Conservation (phyloP, 73 alveolate genomes). For the Paramecium sonneborni region DNA sequence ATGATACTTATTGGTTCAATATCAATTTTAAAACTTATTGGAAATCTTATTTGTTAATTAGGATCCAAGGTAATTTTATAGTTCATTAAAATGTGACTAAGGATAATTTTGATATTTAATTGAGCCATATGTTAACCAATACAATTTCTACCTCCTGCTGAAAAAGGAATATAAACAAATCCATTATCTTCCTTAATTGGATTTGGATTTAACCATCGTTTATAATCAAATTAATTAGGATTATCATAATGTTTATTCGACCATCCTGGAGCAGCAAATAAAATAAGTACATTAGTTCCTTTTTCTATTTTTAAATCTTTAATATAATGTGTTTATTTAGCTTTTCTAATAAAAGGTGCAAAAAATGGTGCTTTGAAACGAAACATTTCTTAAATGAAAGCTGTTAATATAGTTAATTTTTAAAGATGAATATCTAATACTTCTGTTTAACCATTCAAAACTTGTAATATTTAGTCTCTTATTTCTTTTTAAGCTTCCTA, state of each 20-base stretch:
- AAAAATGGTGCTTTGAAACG: neutral
- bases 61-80: neutral
- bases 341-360: neutral
- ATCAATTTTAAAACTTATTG: neutral
- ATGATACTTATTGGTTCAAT: neutral
- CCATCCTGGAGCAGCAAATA: slow-evolving; percentile 33
- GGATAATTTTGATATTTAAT: neutral
- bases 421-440: neutral
- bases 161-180: slow-evolving; percentile 52
- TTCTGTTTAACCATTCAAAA: neutral
- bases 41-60: neutral
- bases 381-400: neutral
- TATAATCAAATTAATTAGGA: slow-evolving; percentile 2
- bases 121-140: slow-evolving; percentile 62
- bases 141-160: slow-evolving; percentile 59
- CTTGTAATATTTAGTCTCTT: neutral
- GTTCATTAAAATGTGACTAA: neutral
- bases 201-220: neutral
- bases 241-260: slow-evolving; percentile 25
- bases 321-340: neutral
- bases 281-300: slow-evolving; percentile 8
- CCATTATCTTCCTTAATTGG: slow-evolving; percentile 33
- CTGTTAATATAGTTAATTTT: neutral
- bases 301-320: slow-evolving; percentile 10
- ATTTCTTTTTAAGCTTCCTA: neutral